phyloP scores from a whole-genome alignment of 306 rosid species.

The Coriaria nepalensis region DNA sequence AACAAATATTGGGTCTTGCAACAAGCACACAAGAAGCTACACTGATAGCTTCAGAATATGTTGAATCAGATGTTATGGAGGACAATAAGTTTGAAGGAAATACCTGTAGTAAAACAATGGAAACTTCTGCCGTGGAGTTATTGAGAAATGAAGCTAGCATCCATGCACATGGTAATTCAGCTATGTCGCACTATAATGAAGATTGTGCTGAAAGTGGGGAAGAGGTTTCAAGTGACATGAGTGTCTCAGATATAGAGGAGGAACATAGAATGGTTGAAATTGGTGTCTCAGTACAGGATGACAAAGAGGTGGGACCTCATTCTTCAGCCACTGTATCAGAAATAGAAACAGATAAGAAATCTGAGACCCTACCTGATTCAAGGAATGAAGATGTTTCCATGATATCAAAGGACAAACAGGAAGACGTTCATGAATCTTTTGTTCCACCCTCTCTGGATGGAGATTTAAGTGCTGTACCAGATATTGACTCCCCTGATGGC shows the following conservation, averaged over 20 bases:
- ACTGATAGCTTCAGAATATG: conserved; percentile 23
- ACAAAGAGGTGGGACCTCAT: conserved; percentile 18
- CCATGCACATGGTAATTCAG: conserved; percentile 22
- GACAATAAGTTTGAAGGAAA: conserved; percentile 30
- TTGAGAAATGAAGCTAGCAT: conserved; percentile 15
- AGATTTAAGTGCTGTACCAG: conserved; percentile 26
- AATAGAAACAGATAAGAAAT: conserved; percentile 26
- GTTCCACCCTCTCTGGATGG: conserved; percentile 23
- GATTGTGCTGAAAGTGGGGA: conserved; percentile 22
- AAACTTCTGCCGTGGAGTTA: conserved; percentile 30
- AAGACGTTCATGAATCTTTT: conserved; percentile 30
- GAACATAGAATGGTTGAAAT: conserved; percentile 19
- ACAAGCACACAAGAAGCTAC: conserved; percentile 22
- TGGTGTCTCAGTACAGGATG: conserved; percentile 24
- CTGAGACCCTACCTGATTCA: conserved; percentile 16
- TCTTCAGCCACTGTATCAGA: conserved; percentile 29
- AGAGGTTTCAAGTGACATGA: conserved; percentile 24
- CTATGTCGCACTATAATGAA: conserved; percentile 16
- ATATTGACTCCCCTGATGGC: conserved; percentile 30
- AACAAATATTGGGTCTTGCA: conserved; percentile 22
- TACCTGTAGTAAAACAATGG: conserved; percentile 19
- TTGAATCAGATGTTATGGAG: conserved; percentile 22
- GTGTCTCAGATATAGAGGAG: conserved; percentile 32
- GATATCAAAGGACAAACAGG: conserved; percentile 24
- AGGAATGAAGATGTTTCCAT: conserved; percentile 26